A percentile compares a stretch with the other conserved stretches of the same genome.
These are phyloP conservation scores for Dillenia suffruticosa DNA, from an alignment of 164 flowering plant species.

Conservation along the genomic window DNA sequence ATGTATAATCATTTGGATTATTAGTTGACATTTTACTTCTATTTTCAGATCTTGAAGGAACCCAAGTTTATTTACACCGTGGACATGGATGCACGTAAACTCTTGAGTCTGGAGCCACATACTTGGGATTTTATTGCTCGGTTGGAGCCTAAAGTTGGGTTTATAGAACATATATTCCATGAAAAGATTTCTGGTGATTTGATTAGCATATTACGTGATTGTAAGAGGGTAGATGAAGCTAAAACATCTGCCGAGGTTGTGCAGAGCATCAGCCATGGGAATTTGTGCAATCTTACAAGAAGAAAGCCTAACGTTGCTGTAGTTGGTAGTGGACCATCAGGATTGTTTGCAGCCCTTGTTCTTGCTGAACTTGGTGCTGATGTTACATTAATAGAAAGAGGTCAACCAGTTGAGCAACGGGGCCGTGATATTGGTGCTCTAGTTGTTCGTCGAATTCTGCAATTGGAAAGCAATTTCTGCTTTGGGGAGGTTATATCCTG, in stretches of 20 bases:
- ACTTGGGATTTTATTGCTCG: conserved; percentile 69
- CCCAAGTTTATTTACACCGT: conserved; percentile 92
- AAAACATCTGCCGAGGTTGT: conserved; percentile 15
- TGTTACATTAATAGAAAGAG: conserved; percentile 89
- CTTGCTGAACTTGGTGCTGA: conserved; percentile 97
- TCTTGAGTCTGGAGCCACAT: conserved; percentile 69
- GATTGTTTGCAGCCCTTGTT: conserved; percentile 93
- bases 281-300: conserved; percentile 4
- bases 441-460: conserved; percentile 76
- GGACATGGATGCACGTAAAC: conserved; percentile 78
- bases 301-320: conserved; percentile 73
- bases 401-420: conserved; percentile 90
- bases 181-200: conserved; percentile 52
- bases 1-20: background rate
- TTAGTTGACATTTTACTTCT: background rate
- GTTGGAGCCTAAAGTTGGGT: conserved; percentile 76
- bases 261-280: conserved; percentile 5
- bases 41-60: conserved; percentile 62
- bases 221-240: conserved; percentile 20
- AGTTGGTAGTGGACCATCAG: conserved; percentile 95
- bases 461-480: conserved; percentile 95
- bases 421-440: conserved; percentile 98
- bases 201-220: conserved; percentile 40
- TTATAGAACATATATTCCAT: conserved; percentile 51
- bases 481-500: conserved; percentile 89